Percentiles rank a stretch among this genome's conserved stretches.
Evolutionary conservation across 2,329 filamentous ascomycete species (phyloP).

Genomic region (Venturia carpophila): DNA sequence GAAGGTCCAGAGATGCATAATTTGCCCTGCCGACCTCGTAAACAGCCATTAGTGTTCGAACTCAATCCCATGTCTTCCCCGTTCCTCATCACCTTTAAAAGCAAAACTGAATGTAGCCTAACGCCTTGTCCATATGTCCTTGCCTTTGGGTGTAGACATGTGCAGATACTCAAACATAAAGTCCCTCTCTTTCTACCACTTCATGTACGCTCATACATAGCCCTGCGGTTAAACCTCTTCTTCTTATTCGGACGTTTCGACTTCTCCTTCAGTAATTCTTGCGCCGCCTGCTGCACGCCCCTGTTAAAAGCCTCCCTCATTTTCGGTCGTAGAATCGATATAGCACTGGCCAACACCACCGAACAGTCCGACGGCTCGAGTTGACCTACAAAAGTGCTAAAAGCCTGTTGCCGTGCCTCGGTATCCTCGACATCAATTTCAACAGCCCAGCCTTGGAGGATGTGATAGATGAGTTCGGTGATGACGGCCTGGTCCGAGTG

Average conservation of each 20-base stretch:
- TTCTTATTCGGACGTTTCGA: background rate
- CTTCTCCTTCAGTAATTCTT: background rate
- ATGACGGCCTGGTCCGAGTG: background rate
- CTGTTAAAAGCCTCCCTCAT: background rate
- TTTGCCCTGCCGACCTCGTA: no score
- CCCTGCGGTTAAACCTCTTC: background rate
- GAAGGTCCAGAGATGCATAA: no score
- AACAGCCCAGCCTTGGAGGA: slow-evolving; percentile 6
- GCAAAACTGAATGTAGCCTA: no score
- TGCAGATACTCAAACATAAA: background rate
- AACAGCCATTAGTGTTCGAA: no score
- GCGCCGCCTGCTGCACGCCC: background rate
- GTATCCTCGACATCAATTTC: background rate
- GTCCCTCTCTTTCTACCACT: background rate
- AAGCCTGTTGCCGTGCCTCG: background rate
- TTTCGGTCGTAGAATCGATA: slow-evolving; percentile 4
- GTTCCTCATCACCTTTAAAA: no score
- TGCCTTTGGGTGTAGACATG: background rate
- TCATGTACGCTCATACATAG: background rate
- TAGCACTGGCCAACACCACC: background rate
- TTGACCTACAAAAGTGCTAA: background rate
- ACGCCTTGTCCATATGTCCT: background rate
- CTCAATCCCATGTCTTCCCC: no score
- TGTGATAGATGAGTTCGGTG: background rate
- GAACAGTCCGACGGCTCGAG: background rate